Base-by-base conservation (phyloP, 2,329 filamentous ascomycete genomes). In the Teratosphaeria gauchensis region DNA sequence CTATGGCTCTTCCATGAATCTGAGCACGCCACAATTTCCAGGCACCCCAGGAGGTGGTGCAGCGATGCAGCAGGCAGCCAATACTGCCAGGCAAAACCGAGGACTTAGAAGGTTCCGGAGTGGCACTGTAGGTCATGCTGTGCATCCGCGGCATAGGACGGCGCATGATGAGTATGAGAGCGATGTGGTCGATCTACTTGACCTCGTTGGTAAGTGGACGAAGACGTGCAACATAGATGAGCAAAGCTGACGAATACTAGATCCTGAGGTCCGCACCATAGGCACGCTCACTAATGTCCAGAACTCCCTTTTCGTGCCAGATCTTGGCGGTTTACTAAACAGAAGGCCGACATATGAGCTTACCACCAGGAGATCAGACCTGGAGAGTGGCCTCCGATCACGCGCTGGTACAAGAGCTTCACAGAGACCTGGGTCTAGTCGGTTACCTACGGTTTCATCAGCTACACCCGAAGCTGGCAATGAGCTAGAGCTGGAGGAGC, bases 201-300 rank as follows among this genome's bases (percentile, higher is more conserved):
- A 89, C 73, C 82, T 87, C 33, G 78, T 89, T 63, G 85, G 85
- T 87, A 77, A 61, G 81, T 72, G 11, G 8, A 31, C 16, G 16
- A 35, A 7, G 16, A 38, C 12, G 2, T 53, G 31, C 51, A 21
- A 42, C 4, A 11, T 14, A 12, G 58, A 12, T 7, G 31, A 31
- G 28, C 33, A 1, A 65, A 56, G 60, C 63, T 73, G 58, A 77
- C 62, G 46, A 30, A 7, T 59, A 31, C 5, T 63, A 91, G 90
- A 95, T 66, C 89, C 90, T 51, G 89, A 95, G 74, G 85, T 95
- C 3, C 84, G 89, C 38, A 90, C 90, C 0, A 76, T 95, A 3
- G 90, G 89, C 0, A 92, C 89, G 14, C 81, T 95, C 9, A 95
- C 89, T 51, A 95, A 95, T 67, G 86, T 95, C 21, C 90, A 95